Percentiles rank a stretch among this genome's conserved stretches.
phyloP scores from a whole-genome alignment of 495 filamentous ascomycete species.

The Tuber borchii region DNA sequence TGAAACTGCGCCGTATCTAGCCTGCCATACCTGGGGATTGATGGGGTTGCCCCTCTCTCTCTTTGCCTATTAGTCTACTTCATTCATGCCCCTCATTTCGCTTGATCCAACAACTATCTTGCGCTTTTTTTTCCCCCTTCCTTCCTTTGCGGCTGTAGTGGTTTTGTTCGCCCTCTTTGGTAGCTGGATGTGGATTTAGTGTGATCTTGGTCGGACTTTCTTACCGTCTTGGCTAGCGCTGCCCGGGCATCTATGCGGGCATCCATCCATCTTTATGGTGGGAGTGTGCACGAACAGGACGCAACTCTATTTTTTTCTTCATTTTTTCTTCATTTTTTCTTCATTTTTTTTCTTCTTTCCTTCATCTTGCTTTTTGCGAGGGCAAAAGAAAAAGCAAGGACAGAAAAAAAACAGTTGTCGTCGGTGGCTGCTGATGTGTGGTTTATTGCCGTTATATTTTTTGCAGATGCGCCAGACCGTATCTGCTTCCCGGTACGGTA shows the following conservation, averaged over 20 bases:
- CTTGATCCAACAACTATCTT: not conserved
- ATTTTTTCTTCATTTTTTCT: not conserved
- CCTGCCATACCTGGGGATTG: not conserved
- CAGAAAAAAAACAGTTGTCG: not conserved
- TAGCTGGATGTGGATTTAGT: not conserved
- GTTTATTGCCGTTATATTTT: not conserved
- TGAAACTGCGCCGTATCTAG: not conserved
- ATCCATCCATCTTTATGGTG: not conserved
- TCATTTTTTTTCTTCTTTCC: not conserved
- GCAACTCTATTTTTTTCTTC: not conserved
- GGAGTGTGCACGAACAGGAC: not conserved
- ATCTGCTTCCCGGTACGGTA: not conserved
- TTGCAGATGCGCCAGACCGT: not conserved
- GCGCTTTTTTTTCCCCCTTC: not conserved
- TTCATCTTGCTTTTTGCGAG: not conserved
- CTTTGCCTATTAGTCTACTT: not conserved
- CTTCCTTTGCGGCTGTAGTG: not conserved
- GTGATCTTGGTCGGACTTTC: not conserved
- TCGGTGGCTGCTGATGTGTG: conserved; percentile 1
- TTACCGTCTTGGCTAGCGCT: not conserved
- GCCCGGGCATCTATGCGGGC: not conserved
- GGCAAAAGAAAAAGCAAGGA: not conserved
- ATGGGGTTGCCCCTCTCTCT: not conserved
- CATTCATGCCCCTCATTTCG: not conserved
- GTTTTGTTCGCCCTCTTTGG: not conserved